Base-by-base conservation (phyloP, 2,329 filamentous ascomycete species). In the Aspergillus arachidicola region DNA sequence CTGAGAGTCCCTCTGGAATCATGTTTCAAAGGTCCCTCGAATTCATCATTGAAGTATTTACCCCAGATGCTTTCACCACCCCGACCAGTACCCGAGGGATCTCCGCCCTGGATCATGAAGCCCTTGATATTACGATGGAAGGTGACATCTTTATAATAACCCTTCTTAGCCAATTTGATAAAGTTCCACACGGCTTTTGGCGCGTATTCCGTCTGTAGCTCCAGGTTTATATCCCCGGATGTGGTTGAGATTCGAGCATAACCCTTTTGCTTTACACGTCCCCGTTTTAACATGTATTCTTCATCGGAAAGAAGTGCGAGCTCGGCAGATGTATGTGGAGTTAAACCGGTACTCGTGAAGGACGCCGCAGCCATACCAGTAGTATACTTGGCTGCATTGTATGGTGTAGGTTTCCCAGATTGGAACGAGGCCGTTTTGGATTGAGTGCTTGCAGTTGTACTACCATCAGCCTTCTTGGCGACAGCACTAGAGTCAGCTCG, bases 171-270 rank as follows among this genome's bases (percentile, higher is more conserved):
- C 5, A 99, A 82, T 61, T 91, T 89, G 58, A 96, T 87, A 73
- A 99, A 99, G 77, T 99, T 99, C 93, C 94, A 99, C 1, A 98
- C 95, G 0, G 95, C 93, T 70, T 91, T 91, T 1, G 95, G 95
- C 2, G 95, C 94, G 60, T 90, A 91, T 75, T 99, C 95, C 2
- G 95, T 92, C 66, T 94, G 91, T 6, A 99, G 84, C 75, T 98
- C 94, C 64, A 99, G 82, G 66, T 92, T 97, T 23, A 99, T 76
- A 66, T 94, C 89, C 41, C 95, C 95, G 3, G 92, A 82, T 65
- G 89, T 95, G 0, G 95, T 99, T 69, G 91, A 89, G 53, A 99
- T 86, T n/a, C 93, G 89, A 7, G 91, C 94, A 75, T 97, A 98
- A 30, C 94, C 95, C 71, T 94, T 96, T 69, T 87, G 87, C 79